Evolutionary conservation across 2,329 filamentous ascomycete species (phyloP).

Genomic region (Basipetospora chlamydospora): DNA sequence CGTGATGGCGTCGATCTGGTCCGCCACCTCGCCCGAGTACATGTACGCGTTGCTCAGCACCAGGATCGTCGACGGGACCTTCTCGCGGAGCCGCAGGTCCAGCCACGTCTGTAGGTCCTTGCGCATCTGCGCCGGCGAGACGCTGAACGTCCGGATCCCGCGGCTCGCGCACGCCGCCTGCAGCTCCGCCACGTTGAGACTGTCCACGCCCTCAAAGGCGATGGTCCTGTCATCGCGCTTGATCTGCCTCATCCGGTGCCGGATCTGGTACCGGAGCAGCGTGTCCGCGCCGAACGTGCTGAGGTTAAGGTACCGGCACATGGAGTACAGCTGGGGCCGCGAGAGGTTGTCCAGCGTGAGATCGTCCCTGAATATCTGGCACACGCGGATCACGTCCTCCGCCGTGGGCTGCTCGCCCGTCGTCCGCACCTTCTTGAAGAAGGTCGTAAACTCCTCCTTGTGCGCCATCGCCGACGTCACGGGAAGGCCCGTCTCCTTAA

Average conservation of each 20-base stretch:
- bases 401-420: conserved; percentile 81
- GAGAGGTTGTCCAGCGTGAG: conserved; percentile 94
- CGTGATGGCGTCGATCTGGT: conserved; percentile 83
- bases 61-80: conserved; percentile 88
- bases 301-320: conserved; percentile 97
- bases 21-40: conserved; percentile 83
- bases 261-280: conserved; percentile 93
- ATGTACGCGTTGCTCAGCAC: conserved; percentile 97
- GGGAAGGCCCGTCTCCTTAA: conserved; percentile 86
- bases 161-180: conserved; percentile 85
- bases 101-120: conserved; percentile 91
- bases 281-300: conserved; percentile 95
- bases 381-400: conserved; percentile 93
- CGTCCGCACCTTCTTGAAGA: conserved; percentile 89
- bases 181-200: conserved; percentile 81
- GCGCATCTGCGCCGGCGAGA: conserved; percentile 75
- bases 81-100: conserved; percentile 80
- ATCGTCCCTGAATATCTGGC: conserved; percentile 98
- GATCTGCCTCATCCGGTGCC: conserved; percentile 97
- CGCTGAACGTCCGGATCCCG: conserved; percentile 81
- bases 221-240: conserved; percentile 96
- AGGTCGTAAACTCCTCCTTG: conserved; percentile 86
- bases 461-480: conserved; percentile 72
- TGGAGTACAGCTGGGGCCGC: conserved; percentile 85
- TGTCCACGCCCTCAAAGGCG: conserved; percentile 83